A percentile compares a stretch with the other conserved stretches of the same genome.
Evolutionary conservation across 2,329 filamentous ascomycete species (phyloP).

Genomic region (Penicillium paneum): DNA sequence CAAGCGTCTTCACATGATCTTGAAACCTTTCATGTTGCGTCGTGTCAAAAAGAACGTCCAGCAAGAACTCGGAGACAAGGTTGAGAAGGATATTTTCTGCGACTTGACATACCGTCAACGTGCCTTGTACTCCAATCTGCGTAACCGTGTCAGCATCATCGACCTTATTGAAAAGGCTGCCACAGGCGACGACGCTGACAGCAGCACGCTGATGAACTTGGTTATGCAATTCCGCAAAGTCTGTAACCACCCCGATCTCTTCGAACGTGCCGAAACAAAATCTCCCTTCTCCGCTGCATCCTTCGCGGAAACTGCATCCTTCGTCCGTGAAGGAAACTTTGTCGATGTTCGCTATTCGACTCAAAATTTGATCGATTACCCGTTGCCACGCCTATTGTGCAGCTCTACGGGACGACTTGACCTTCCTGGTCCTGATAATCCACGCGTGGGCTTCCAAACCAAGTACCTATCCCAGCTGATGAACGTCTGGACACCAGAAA

Average conservation of each 20-base stretch:
- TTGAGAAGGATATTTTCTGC: slow-evolving; percentile 93
- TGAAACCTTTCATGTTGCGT: slow-evolving; percentile 98
- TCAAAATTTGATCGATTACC: slow-evolving; percentile 79
- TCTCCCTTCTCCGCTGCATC: slow-evolving; percentile 80
- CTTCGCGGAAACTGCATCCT: slow-evolving; percentile 93
- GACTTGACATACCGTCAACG: slow-evolving; percentile 94
- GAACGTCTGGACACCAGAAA: slow-evolving; percentile 84
- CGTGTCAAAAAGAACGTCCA: slow-evolving; percentile 99
- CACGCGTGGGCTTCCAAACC: slow-evolving; percentile 71
- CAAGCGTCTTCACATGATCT: slow-evolving; percentile 94
- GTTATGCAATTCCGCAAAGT: slow-evolving; percentile 99
- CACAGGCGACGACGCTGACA: slow-evolving; percentile 89
- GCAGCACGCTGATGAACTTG: slow-evolving; percentile 94
- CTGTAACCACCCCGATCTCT: slow-evolving; percentile 96
- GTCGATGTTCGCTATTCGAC: slow-evolving; percentile 84
- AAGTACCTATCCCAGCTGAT: slow-evolving; percentile 76
- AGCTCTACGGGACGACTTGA: slow-evolving; percentile 73
- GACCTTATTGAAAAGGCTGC: slow-evolving; percentile 97
- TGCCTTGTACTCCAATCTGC: slow-evolving; percentile 84
- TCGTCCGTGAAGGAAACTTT: slow-evolving; percentile 80
- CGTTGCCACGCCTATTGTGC: slow-evolving; percentile 77
- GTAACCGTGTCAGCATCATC: slow-evolving; percentile 98
- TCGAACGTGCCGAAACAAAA: slow-evolving; percentile 87
- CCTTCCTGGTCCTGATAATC: slow-evolving; percentile 69
- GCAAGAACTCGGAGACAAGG: slow-evolving; percentile 98